Evolutionary conservation across 2,329 filamentous ascomycete species (phyloP), one percentile per base, ranked within the genome.

Genomic region (Clonostachys rhizophaga): DNA sequence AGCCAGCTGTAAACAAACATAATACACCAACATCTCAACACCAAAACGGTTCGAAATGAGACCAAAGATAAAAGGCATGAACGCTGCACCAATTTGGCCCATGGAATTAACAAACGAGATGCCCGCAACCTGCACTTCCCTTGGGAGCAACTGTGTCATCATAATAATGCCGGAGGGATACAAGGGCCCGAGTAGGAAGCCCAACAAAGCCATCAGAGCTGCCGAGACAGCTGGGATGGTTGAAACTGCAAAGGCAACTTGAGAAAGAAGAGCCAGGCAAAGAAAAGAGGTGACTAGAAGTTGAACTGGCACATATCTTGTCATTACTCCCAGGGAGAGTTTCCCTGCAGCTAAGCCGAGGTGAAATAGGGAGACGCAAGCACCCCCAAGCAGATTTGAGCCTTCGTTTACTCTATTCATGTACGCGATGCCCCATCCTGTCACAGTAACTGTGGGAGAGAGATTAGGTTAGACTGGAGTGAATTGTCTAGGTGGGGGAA

Each of bases 81-180:
- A 43, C 0, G 69, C 70, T 5, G 64, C 69, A 3, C 71, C 71
- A 9, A 72, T 54, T 50, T 74, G 69, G 2, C 72, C 72, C 2
- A 74, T 49, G 5, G 68, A 64, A 2, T 69, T 64, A 2, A 69
- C 69, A 34, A 72, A 70, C 1, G 69, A 69, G 5, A 75, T 68
- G 3, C 66, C 70, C 3, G 55, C 56, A 13, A 75, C 62, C 37
- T 73, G 70, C 4, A 39, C 14, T 14, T 39, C 36, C 36, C 14
- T n/a, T 3, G 36, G 36, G 17, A 39, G 36, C 36, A 18, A 8
- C 36, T n/a, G 14, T n/a, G 36, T 39, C 14, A 39, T n/a, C 36
- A 39, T n/a, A 18, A 39, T 18, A 18, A 39, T 39, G 17, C 36
- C 17, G 8, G 36, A 39, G 6, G 36, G 36, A 18, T n/a, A 39